Percentiles rank a stretch among this genome's conserved stretches.
Conservation (phyloP, 208 protist species). For the Strigomonas culicis region DNA sequence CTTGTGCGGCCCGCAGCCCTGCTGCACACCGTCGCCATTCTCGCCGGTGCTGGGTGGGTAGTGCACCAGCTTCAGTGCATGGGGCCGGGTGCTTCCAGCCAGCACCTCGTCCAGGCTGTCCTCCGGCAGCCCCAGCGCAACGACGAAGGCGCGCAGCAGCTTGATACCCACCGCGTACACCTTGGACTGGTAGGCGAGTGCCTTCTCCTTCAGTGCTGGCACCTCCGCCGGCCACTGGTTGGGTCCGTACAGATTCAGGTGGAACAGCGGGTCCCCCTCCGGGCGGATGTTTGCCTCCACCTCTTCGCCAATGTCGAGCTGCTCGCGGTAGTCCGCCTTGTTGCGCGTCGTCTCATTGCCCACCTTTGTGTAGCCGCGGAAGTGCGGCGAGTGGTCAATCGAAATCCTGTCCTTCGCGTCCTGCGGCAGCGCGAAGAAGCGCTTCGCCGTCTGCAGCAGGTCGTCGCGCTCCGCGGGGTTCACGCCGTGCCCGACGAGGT, state of each 20-base stretch:
- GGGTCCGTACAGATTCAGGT: slow-evolving; percentile 1
- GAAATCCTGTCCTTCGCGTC: slow-evolving; percentile 15
- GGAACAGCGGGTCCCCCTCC: slow-evolving; percentile 4
- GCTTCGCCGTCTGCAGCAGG: slow-evolving; percentile 9
- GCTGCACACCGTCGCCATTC: slow-evolving; percentile 5
- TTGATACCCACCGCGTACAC: background rate
- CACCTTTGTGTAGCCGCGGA: slow-evolving; percentile 17
- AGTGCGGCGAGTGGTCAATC: slow-evolving; percentile 17
- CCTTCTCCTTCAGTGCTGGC: background rate
- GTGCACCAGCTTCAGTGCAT: slow-evolving; percentile 15
- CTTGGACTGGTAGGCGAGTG: background rate
- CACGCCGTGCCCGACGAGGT: slow-evolving; percentile 17
- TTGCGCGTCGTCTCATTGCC: slow-evolving; percentile 12
- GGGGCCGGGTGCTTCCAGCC: background rate
- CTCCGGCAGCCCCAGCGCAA: slow-evolving; percentile 1
- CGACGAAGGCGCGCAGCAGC: slow-evolving; percentile 5
- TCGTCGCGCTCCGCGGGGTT: slow-evolving; percentile 8
- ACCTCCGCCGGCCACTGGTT: slow-evolving; percentile 11
- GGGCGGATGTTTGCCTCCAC: background rate
- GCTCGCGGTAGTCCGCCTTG: slow-evolving; percentile 18
- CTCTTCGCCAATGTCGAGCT: slow-evolving; percentile 8
- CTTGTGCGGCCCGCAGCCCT: slow-evolving; percentile 11
- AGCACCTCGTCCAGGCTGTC: background rate
- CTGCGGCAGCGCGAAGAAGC: slow-evolving; percentile 16
- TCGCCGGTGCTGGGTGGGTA: slow-evolving; percentile 10